A percentile compares a stretch with the other conserved stretches of the same genome.
phyloP scores from a whole-genome alignment of 495 filamentous ascomycete species.

The Xylaria grammica region DNA sequence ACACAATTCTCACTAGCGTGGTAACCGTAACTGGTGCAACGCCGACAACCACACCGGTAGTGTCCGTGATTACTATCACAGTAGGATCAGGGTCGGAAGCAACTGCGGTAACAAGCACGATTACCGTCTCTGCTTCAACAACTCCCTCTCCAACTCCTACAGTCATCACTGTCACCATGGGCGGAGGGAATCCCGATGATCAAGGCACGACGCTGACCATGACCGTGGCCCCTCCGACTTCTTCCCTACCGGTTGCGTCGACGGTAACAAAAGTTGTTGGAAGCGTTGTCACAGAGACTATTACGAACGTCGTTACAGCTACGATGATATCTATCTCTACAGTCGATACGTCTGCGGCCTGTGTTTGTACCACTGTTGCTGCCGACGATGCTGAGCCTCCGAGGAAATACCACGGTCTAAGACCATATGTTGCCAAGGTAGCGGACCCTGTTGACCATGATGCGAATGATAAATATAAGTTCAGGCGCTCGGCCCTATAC shows the following conservation, averaged over 20 bases:
- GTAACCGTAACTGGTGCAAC: conserved; percentile 20
- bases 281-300: conserved; percentile 23
- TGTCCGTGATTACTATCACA: conserved; percentile 24
- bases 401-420: not conserved
- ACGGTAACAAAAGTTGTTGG: conserved; percentile 20
- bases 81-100: conserved; percentile 16
- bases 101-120: conserved; percentile 21
- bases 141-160: not conserved
- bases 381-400: not conserved
- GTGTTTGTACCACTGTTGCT: conserved; percentile 22
- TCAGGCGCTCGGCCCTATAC: not conserved
- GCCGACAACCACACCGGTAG: conserved; percentile 2
- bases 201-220: conserved; percentile 19
- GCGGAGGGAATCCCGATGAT: conserved; percentile 13
- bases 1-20: conserved; percentile 23
- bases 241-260: conserved; percentile 9
- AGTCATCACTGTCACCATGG: conserved; percentile 28
- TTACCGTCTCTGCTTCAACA: conserved; percentile 13
- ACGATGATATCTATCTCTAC: conserved; percentile 26
- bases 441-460: not conserved
- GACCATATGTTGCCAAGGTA: not conserved
- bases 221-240: conserved; percentile 22
- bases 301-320: conserved; percentile 26
- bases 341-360: conserved; percentile 21
- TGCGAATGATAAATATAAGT: not conserved